Base-by-base conservation (phyloP, 2,329 filamentous ascomycete genomes). In the Colletotrichum navitas region DNA sequence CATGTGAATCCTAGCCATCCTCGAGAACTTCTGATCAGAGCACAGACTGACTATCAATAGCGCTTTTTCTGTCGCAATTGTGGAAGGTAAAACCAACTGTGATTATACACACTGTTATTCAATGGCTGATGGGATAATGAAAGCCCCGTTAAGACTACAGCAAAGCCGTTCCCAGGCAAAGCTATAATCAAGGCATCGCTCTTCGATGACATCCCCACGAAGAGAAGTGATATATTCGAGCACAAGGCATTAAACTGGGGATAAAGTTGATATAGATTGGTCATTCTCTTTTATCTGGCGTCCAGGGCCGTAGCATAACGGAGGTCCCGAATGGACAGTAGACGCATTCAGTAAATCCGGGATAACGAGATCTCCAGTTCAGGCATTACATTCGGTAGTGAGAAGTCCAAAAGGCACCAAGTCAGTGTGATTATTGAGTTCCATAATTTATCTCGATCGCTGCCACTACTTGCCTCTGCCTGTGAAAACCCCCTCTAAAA, bases 21-120 rank as follows among this genome's bases (percentile, higher is more conserved):
- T 24, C 1, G 8, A 1, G 11, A 1, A 18, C 29, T 10, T 12
- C 14, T 11, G 1, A 18, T 2, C 2, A n/a, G 7, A 11, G 24
- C 6, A n/a, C 6, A n/a, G 7, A 52, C 11, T 47, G 11, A 52
- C 18, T 1, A 12, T 24, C 1, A 5, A 8, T 7, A 72, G 69
- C 59, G 69, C 12, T 69, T 54, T n/a, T 72, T 72, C 41, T 72
- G 69, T 18, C 32, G 47, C 14, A 69, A 45, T 2, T 72, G 69
- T n/a, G 69, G 69, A 36, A 72, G 69, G 69, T 72, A 32, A 41
- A 36, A 18, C 8, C 5, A 21, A 10, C 8, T 7, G 0, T 29
- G 12, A 4, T 26, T 7, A n/a, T 39, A 3, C 14, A n/a, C 8
- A 14, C 45, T 18, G 16, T n/a, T 7, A 16, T 16, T 54, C 5